Percentiles rank a stretch among this genome's conserved stretches.
Evolutionary conservation across 768 basidiomycete species (phyloP).

Genomic region (Russula virescens): DNA sequence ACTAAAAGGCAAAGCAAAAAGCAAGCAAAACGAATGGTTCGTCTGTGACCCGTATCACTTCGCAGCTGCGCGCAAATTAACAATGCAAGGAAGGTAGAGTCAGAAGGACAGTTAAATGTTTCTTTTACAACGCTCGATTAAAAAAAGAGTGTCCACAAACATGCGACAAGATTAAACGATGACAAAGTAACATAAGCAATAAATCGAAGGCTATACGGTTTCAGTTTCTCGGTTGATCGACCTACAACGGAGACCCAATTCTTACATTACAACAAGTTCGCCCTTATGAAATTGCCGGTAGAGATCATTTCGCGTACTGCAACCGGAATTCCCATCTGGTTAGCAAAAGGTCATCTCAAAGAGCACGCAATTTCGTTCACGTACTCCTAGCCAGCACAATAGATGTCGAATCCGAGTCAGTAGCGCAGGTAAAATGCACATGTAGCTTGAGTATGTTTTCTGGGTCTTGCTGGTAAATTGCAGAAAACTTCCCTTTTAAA

Average conservation of each 20-base stretch:
- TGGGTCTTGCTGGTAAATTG: slow-evolving; percentile 46
- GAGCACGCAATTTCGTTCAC: slow-evolving; percentile 22
- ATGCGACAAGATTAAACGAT: too few relatives aligned
- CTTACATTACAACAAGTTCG: slow-evolving; percentile 26
- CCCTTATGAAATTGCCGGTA: slow-evolving; percentile 23
- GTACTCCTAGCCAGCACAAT: slow-evolving; percentile 44
- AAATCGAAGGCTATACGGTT: too few relatives aligned
- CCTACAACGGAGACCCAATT: neutral
- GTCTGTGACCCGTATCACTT: too few relatives aligned
- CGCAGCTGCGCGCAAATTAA: too few relatives aligned
- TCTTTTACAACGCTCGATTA: too few relatives aligned
- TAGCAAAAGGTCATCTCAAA: neutral
- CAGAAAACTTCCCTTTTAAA: slow-evolving; percentile 45
- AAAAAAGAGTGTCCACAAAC: too few relatives aligned
- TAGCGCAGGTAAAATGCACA: slow-evolving; percentile 52
- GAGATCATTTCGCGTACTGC: slow-evolving; percentile 30
- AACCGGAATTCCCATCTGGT: slow-evolving; percentile 1
- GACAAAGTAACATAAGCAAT: too few relatives aligned
- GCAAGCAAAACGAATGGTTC: too few relatives aligned
- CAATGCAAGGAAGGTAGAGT: too few relatives aligned
- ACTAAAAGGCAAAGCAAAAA: too few relatives aligned
- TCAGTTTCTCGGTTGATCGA: too few relatives aligned
- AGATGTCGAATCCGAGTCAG: slow-evolving; percentile 45
- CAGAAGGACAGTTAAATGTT: too few relatives aligned
- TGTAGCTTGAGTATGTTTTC: slow-evolving; percentile 44